These are phyloP conservation scores for Spinellus fusiger DNA, from an alignment of 192 early-diverging fungal genomes.

Conservation along the genomic window DNA sequence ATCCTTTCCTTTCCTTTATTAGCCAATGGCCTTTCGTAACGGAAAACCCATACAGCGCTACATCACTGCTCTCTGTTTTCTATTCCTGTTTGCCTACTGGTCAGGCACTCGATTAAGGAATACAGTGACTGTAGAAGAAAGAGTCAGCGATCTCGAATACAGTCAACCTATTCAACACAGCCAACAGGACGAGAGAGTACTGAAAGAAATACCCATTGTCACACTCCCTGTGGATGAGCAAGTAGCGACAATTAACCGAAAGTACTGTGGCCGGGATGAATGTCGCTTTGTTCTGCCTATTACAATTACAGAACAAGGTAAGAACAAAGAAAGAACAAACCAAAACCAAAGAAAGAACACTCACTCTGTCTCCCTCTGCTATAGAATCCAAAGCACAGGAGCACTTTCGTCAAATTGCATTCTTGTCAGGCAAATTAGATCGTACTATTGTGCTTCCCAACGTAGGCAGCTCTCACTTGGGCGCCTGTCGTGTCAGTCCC, in stretches of 20 bases:
- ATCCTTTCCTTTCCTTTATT: neutral
- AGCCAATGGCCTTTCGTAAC: neutral
- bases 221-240: no score
- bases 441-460: constrained; percentile 40
- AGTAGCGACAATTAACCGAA: constrained; percentile 11
- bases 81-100: no score
- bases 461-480: constrained; percentile 32
- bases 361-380: neutral
- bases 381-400: constrained; percentile 39
- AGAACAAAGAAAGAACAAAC: neutral
- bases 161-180: no score
- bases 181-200: no score
- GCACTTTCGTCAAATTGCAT: constrained; percentile 34
- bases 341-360: neutral
- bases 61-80: no score
- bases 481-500: constrained; percentile 22
- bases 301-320: constrained; percentile 35
- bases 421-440: constrained; percentile 21
- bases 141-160: no score
- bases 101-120: no score
- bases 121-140: no score
- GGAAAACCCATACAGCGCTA: no score
- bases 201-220: no score
- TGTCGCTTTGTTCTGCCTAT: constrained; percentile 33
- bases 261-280: constrained; percentile 19